Evolutionary conservation across 2,329 filamentous ascomycete genomes (phyloP).

Genomic region (Dendryphion nanum): DNA sequence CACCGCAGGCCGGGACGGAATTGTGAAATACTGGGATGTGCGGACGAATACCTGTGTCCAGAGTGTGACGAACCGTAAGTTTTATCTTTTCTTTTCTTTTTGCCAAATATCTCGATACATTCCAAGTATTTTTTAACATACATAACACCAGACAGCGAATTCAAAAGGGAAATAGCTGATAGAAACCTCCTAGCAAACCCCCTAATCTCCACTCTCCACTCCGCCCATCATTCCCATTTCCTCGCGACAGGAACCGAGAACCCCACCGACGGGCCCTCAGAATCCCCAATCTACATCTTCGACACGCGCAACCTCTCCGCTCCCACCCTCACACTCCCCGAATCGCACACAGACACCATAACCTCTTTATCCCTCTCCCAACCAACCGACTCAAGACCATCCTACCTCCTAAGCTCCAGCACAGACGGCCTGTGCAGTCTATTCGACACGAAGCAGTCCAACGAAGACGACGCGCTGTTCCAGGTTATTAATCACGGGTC

Average conservation of each 20-base stretch:
- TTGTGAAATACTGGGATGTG: constrained; percentile 65
- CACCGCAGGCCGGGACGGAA: constrained; percentile 64
- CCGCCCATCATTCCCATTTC: constrained; percentile 55
- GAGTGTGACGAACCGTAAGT: no score
- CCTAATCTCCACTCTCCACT: constrained; percentile 64
- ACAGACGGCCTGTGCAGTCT: constrained; percentile 79
- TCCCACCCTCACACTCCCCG: constrained; percentile 42
- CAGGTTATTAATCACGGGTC: constrained; percentile 77
- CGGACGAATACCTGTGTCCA: no score
- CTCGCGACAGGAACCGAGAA: constrained; percentile 74
- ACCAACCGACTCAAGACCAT: constrained; percentile 52
- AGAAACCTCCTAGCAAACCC: constrained; percentile 42
- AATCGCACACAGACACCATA: constrained; percentile 58
- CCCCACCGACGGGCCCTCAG: constrained; percentile 48
- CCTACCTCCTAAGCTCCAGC: constrained; percentile 70
- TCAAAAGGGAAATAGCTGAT: neutral
- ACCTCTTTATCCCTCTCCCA: constrained; percentile 59
- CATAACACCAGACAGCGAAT: neutral
- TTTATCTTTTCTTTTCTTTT: neutral
- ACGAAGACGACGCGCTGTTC: constrained; percentile 75
- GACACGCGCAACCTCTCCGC: constrained; percentile 41
- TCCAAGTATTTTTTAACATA: neutral
- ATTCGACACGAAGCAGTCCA: constrained; percentile 61
- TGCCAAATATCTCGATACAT: neutral
- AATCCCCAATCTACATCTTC: constrained; percentile 40